Conservation (phyloP, 2,329 filamentous ascomycete genomes). For the Monilinia aucupariae region DNA sequence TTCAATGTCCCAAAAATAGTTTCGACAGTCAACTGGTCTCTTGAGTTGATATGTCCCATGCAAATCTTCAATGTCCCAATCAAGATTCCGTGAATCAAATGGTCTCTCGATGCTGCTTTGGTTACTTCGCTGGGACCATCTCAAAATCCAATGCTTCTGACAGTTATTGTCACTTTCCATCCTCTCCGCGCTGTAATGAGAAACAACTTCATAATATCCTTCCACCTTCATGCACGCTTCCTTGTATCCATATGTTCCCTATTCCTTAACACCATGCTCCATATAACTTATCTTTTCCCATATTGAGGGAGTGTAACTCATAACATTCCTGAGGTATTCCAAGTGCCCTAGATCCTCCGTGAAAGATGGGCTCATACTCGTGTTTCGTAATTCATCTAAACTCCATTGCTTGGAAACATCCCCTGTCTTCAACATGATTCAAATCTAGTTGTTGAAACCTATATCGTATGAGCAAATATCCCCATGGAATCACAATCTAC, state of each 20-base stretch:
- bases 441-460: slow-evolving; percentile 92
- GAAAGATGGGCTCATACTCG: neutral
- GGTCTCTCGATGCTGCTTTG: neutral
- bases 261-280: slow-evolving; percentile 16
- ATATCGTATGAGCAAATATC: slow-evolving; percentile 21
- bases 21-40: neutral
- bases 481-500: slow-evolving; percentile 36
- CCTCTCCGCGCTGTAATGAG: neutral
- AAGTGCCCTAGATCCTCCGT: neutral
- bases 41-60: neutral
- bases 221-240: neutral
- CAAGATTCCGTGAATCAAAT: neutral
- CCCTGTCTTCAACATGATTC: slow-evolving; percentile 77
- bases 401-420: slow-evolving; percentile 81
- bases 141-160: slow-evolving; percentile 2
- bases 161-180: neutral
- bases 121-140: neutral
- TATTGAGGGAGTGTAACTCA: neutral
- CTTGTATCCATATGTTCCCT: slow-evolving; percentile 9
- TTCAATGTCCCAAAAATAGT: neutral
- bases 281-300: slow-evolving; percentile 2
- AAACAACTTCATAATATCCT: neutral
- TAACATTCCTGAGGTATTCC: slow-evolving; percentile 9
- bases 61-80: neutral
- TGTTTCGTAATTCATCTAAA: slow-evolving; percentile 60